Conservation (phyloP, 2,329 filamentous ascomycete species). For the Dactylonectria macrodidyma region DNA sequence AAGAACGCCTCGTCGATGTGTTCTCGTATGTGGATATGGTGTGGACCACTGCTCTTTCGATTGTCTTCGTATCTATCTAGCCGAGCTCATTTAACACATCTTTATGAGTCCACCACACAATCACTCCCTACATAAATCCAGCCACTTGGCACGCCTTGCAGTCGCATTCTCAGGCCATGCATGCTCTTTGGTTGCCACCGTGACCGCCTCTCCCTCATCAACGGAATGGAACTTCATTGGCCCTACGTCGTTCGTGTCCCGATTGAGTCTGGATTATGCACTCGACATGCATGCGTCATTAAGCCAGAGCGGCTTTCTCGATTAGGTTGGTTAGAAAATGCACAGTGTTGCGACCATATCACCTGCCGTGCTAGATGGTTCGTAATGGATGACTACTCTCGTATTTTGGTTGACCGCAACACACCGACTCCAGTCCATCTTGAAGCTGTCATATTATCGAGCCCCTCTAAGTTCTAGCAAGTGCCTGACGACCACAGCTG, state of each 20-base stretch:
- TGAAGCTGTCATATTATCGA: no score
- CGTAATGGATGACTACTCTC: neutral
- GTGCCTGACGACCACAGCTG: no score
- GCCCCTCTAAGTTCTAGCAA: no score
- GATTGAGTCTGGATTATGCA: neutral
- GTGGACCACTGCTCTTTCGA: neutral
- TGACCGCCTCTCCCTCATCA: neutral
- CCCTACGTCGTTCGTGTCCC: neutral
- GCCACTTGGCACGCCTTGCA: neutral
- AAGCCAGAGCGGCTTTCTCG: neutral
- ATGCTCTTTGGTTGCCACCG: neutral
- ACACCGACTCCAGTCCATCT: no score
- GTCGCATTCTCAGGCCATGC: neutral
- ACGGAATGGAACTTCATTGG: neutral
- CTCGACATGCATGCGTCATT: neutral
- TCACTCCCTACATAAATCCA: neutral
- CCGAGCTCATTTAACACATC: neutral
- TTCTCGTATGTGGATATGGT: conserved; percentile 24
- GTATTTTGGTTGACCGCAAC: no score
- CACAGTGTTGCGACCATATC: neutral
- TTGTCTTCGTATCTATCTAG: neutral
- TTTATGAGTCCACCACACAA: neutral
- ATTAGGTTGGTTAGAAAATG: neutral
- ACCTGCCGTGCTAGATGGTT: neutral
- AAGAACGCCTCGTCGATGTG: conserved; percentile 12